phyloP scores from a whole-genome alignment of 345 rosid genomes.

The Physaria fendleri region DNA sequence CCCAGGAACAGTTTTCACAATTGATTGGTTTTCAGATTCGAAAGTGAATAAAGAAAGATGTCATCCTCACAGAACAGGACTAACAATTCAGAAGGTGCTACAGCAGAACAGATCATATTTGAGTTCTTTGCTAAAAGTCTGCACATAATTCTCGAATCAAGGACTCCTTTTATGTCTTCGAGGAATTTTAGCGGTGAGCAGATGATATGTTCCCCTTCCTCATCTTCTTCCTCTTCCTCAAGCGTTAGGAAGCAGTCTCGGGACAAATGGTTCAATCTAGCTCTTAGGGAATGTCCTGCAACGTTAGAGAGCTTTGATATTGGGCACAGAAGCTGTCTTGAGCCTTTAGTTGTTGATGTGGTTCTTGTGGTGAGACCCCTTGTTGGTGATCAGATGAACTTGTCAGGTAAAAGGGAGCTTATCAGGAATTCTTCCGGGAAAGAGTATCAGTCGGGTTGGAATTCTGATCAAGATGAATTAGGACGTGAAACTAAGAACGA shows the following conservation, averaged over 20 bases:
- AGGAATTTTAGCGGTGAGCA: slow-evolving; percentile 80
- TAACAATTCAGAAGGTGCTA: slow-evolving; percentile 58
- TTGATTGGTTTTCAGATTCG: background rate
- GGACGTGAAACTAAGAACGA: slow-evolving; percentile 48
- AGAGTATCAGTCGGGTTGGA: slow-evolving; percentile 46
- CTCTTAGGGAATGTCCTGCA: slow-evolving; percentile 84
- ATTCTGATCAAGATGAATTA: slow-evolving; percentile 57
- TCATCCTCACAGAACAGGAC: slow-evolving; percentile 45
- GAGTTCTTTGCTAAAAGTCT: slow-evolving; percentile 90
- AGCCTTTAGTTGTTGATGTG: slow-evolving; percentile 83
- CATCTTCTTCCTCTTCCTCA: slow-evolving; percentile 92
- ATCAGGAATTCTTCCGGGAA: slow-evolving; percentile 41
- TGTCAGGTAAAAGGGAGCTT: slow-evolving; percentile 42
- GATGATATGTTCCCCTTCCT: slow-evolving; percentile 63
- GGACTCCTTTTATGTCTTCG: slow-evolving; percentile 73
- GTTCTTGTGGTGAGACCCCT: slow-evolving; percentile 53
- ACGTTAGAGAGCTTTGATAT: slow-evolving; percentile 74
- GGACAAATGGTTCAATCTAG: slow-evolving; percentile 91
- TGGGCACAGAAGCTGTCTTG: slow-evolving; percentile 64
- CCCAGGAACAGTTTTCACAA: slow-evolving; percentile 19
- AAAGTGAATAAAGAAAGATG: slow-evolving; percentile 31
- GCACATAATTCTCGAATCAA: slow-evolving; percentile 81
- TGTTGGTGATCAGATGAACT: slow-evolving; percentile 42
- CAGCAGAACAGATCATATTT: slow-evolving; percentile 77
- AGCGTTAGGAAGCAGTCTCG: too few species aligned